Percentiles rank a stretch among this genome's conserved stretches.
Evolutionary conservation across 495 filamentous ascomycete species (phyloP).

Genomic region (Trichocladium uniseriatum): DNA sequence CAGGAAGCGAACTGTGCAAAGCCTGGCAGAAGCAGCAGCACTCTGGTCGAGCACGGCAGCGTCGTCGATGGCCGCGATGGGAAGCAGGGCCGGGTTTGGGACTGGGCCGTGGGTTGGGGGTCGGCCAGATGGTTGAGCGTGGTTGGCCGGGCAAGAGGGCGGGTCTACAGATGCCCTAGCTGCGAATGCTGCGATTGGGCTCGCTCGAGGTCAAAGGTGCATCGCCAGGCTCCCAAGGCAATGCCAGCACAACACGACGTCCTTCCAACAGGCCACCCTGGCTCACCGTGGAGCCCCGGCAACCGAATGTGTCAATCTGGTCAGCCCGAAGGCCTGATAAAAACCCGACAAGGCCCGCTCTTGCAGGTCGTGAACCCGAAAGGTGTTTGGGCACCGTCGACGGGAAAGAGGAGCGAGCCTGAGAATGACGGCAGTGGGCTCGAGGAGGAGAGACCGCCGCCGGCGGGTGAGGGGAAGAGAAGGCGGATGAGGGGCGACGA

Average conservation of each 20-base stretch:
- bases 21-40: conserved; percentile 6
- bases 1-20: conserved; percentile 27
- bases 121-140: conserved; percentile 27
- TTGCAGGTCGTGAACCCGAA: background rate
- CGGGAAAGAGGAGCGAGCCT: background rate
- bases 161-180: conserved; percentile 7
- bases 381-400: conserved; percentile 1
- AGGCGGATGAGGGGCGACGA: conserved; percentile 5
- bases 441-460: too few species aligned
- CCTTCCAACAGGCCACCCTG: background rate
- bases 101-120: conserved; percentile 10
- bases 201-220: conserved; percentile 10
- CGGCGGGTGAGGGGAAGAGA: too few species aligned
- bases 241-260: conserved; percentile 12
- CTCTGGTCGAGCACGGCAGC: conserved; percentile 2
- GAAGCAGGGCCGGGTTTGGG: conserved; percentile 7
- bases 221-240: conserved; percentile 7
- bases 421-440: background rate
- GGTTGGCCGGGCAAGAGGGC: conserved; percentile 22
- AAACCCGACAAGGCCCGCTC: conserved; percentile 4
- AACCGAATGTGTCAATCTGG: background rate
- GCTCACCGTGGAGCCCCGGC: background rate
- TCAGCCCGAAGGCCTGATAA: too few species aligned
- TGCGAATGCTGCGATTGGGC: conserved; percentile 21
- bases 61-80: background rate